These are phyloP conservation scores for Mortierella sp. DNA, from an alignment of 371 early-diverging fungal genomes.

Conservation along the genomic window DNA sequence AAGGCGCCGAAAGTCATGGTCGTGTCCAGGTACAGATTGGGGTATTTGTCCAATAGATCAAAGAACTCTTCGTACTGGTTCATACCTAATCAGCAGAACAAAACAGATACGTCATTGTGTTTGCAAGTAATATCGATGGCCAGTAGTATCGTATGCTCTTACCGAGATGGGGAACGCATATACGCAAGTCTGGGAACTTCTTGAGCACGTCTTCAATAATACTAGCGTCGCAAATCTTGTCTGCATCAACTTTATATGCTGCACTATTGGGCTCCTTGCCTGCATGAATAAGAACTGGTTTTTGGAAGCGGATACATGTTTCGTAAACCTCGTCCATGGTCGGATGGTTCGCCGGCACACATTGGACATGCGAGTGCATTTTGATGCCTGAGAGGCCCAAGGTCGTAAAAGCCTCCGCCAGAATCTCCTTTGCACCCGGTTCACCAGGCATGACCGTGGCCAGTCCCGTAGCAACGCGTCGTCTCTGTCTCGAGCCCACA, in stretches of 20 bases:
- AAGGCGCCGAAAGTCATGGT: slow-evolving; percentile 47
- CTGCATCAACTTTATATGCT: slow-evolving; percentile 53
- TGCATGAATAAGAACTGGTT: slow-evolving; percentile 50
- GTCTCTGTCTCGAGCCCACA: background rate
- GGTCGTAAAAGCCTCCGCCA: slow-evolving; percentile 48
- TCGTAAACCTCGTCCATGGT: slow-evolving; percentile 55
- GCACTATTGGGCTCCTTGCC: slow-evolving; percentile 50
- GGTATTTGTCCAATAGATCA: slow-evolving; percentile 42
- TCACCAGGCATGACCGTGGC: slow-evolving; percentile 57
- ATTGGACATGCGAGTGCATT: slow-evolving; percentile 57
- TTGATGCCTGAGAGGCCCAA: slow-evolving; percentile 48
- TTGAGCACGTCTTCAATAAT: slow-evolving; percentile 52
- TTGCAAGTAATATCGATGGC: too few relatives aligned
- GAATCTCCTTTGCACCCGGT: slow-evolving; percentile 40
- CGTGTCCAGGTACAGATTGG: slow-evolving; percentile 57
- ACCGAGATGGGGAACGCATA: slow-evolving; percentile 56
- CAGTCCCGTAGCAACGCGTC: slow-evolving; percentile 52
- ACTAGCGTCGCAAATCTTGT: slow-evolving; percentile 47
- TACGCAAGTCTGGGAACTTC: slow-evolving; percentile 33
- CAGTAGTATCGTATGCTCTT: too few relatives aligned
- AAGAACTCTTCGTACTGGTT: slow-evolving; percentile 54
- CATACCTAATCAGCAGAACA: slow-evolving; percentile 18
- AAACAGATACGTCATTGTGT: background rate
- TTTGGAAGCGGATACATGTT: slow-evolving; percentile 40
- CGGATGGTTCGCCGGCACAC: slow-evolving; percentile 50